A percentile compares a stretch with the other conserved stretches of the same genome.
phyloP scores from a whole-genome alignment of 169 alveolate genomes.

The Cryptosporidium ubiquitum region DNA sequence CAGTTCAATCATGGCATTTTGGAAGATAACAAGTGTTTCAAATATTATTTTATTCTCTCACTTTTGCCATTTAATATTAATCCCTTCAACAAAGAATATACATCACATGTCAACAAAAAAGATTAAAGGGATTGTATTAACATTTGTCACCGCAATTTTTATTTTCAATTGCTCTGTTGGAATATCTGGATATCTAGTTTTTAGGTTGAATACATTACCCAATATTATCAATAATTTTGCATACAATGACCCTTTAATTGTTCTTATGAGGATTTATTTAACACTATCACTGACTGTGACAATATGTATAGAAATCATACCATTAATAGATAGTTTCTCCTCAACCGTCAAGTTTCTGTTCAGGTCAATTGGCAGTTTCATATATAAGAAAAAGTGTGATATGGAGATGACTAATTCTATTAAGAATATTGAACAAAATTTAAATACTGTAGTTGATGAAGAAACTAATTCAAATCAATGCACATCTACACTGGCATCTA shows the following conservation, averaged over 20 bases:
- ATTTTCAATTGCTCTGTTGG: slow-evolving; percentile 54
- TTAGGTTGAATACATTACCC: slow-evolving; percentile 56
- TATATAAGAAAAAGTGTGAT: background rate
- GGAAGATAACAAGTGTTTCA: slow-evolving; percentile 44
- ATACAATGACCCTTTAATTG: slow-evolving; percentile 47
- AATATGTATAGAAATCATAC: slow-evolving; percentile 60
- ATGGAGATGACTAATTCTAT: background rate
- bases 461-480: slow-evolving; percentile 34
- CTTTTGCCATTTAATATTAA: slow-evolving; percentile 46
- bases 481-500: slow-evolving; percentile 44
- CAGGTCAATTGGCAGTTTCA: background rate
- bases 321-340: slow-evolving; percentile 48
- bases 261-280: slow-evolving; percentile 18
- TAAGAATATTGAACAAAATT: background rate
- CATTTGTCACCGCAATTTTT: slow-evolving; percentile 22
- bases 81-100: slow-evolving; percentile 58
- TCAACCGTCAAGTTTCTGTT: background rate
- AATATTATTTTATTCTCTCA: slow-evolving; percentile 54
- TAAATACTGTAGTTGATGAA: background rate
- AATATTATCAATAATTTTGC: slow-evolving; percentile 56
- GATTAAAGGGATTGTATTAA: slow-evolving; percentile 52
- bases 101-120: slow-evolving; percentile 31
- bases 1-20: background rate
- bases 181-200: slow-evolving; percentile 40
- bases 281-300: slow-evolving; percentile 57